Base-by-base conservation (phyloP, 306 rosid species). In the Spatholobus suberectus region DNA sequence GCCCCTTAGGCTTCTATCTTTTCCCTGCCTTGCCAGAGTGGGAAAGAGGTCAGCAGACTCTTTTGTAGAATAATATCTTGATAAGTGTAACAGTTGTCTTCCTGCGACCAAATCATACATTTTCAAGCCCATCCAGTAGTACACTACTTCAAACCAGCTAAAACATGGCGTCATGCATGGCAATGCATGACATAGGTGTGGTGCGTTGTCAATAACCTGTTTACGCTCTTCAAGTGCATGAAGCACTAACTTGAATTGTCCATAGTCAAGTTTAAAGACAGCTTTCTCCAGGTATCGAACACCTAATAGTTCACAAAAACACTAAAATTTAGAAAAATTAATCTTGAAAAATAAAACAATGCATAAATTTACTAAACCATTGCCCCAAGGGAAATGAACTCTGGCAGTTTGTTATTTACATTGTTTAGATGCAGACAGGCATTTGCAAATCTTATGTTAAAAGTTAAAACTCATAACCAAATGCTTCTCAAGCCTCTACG, bases 91-190 rank as follows among this genome's bases (percentile, higher is more conserved):
- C 79, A 96, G 81, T 26, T 88, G 90, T 65, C 87, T 83, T 81
- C 97, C 99, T 38, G 99, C 97, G 40, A 96, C 98, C 89, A 96
- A 81, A 92, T 96, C 99, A 12, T 96, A 94, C 93, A 94, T 80
- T 89, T 96, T 96, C 97, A 96, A 88, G 82, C 99, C 99, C 65
- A 41, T 47, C 99, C 99, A 96, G 84, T 69, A 96, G 90, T 96
- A 96, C 27, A 96, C 89, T 23, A 86, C 94, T 81, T 96, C 99
- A 82, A 96, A 94, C 98, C 97, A 96, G 83, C 86, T 88, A 86
- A 91, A 92, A 87, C 99, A 96, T 5, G 99, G 99, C 8, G 98
- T 96, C 99, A 96, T 96, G 84, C 99, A 96, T 17, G 99, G 98
- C 87, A 96, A 87, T 82, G 98, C 93, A 82, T 96, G 94, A 82